phyloP scores from a whole-genome alignment of 257 asterid genomes.

The Gynochthodes officinalis region DNA sequence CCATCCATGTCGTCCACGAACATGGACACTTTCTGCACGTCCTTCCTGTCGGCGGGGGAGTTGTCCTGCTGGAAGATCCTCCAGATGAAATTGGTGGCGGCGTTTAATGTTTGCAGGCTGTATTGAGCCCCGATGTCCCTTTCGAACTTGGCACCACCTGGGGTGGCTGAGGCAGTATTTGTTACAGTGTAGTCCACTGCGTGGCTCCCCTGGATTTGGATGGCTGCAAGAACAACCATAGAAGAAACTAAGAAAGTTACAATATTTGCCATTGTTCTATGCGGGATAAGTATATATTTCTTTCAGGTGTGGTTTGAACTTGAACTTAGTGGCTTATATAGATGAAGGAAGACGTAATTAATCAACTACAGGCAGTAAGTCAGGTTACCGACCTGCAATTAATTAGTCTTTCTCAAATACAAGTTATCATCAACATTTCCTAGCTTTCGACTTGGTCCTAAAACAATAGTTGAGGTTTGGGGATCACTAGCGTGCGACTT shows the following conservation, averaged over 20 bases:
- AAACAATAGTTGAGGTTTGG: too few species aligned
- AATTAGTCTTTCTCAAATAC: too few species aligned
- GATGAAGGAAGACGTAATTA: too few species aligned
- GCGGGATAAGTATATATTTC: too few species aligned
- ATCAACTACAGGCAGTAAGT: too few species aligned
- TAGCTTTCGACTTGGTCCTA: too few species aligned
- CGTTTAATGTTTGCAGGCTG: conserved; percentile 20
- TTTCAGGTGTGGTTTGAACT: too few species aligned
- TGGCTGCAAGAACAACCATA: conserved; percentile 12
- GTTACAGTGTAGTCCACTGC: conserved; percentile 3
- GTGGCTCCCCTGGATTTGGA: not conserved
- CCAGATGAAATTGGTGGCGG: conserved; percentile 39
- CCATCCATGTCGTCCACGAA: conserved; percentile 58
- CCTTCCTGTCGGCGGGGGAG: conserved; percentile 30
- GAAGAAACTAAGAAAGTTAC: conserved; percentile 6
- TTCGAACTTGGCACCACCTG: conserved; percentile 48
- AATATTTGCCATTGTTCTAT: not conserved
- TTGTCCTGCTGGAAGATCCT: conserved; percentile 38
- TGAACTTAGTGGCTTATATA: too few species aligned
- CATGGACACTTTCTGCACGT: conserved; percentile 31
- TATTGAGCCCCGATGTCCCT: conserved; percentile 41
- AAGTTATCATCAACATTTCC: too few species aligned
- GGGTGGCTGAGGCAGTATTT: conserved; percentile 44
- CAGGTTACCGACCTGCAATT: too few species aligned
- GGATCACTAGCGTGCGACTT: too few species aligned